phyloP scores from a whole-genome alignment of 441 rosid species.

The Melastoma candidum region DNA sequence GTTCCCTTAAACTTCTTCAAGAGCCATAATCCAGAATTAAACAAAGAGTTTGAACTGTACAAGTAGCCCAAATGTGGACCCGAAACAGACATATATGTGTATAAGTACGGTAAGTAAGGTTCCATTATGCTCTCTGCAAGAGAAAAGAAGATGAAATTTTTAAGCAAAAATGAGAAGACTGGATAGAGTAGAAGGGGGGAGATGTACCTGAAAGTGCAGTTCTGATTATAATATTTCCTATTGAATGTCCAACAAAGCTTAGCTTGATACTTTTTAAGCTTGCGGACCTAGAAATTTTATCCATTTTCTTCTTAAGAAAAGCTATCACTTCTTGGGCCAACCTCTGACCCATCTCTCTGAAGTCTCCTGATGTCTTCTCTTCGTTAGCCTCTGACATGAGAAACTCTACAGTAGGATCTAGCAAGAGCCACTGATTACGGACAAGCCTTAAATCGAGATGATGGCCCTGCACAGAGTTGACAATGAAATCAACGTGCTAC shows the following conservation, averaged over 20 bases:
- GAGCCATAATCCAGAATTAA: slow-evolving; percentile 90
- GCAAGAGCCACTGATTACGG: slow-evolving; percentile 92
- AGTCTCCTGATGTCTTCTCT: slow-evolving; percentile 79
- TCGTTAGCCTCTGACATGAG: slow-evolving; percentile 94
- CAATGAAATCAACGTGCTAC: background rate
- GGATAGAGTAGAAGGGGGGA: slow-evolving; percentile 4
- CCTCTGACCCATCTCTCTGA: slow-evolving; percentile 87
- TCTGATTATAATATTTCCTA: slow-evolving; percentile 82
- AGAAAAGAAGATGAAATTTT: slow-evolving; percentile 2
- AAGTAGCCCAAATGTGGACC: slow-evolving; percentile 94
- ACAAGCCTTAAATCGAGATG: slow-evolving; percentile 87
- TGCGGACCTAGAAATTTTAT: slow-evolving; percentile 51
- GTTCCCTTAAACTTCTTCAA: slow-evolving; percentile 82
- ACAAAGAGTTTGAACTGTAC: slow-evolving; percentile 87
- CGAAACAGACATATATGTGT: slow-evolving; percentile 76
- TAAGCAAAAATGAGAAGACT: slow-evolving; percentile 12
- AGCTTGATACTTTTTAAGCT: slow-evolving; percentile 50
- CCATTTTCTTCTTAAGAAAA: slow-evolving; percentile 71
- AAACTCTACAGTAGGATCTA: slow-evolving; percentile 75
- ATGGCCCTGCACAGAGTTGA: slow-evolving; percentile 49
- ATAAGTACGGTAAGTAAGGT: slow-evolving; percentile 54
- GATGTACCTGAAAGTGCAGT: slow-evolving; percentile 79
- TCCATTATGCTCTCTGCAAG: slow-evolving; percentile 74
- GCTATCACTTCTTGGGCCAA: slow-evolving; percentile 76
- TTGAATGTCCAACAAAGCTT: slow-evolving; percentile 96